Base-by-base conservation (phyloP, 306 rosid genomes). In the Acacia melanoxylon region DNA sequence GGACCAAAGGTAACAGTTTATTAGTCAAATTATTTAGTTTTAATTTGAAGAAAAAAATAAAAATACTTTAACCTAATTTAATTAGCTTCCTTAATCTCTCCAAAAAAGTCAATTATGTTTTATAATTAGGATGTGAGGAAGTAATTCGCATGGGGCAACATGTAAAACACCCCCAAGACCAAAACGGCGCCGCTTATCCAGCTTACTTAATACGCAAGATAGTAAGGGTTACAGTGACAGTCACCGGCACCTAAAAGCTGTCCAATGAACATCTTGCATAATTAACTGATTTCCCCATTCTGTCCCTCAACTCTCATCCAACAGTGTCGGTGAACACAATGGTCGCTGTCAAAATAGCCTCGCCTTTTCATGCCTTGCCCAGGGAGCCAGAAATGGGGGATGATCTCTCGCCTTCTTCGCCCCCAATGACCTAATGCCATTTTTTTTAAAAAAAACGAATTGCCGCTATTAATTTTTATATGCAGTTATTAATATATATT, bases 181-280 rank as follows among this genome's bases (percentile, higher is more conserved):
- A 25, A 66, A 46, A 46, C 80, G 86, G 44, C 68, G 84, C 61
- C 84, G 89, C 80, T 86, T 10, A n/a, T 15, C 19, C 66, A 66
- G 81, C 85, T 80, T 76, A 66, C 24, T 29, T 79, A 16, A 15
- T 81, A 86, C 83, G 81, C 83, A n/a, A 56, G 16, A 4, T 65
- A 8, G 41, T 70, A 1, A 1, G 14, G 37, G 24, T 69, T 65
- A 79, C 65, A 25, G 41, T 24, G 52, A n/a, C 68, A 0, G 80
- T 58, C 37, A 14, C 17, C 0, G 3, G 5, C 27, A 12, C 6
- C 11, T 37, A 29, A 40, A 46, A 24, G 46, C 68, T 4, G 81
- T 37, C 85, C 73, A 85, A 78, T 78, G 54, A 0, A 0, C 61
- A 42, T 11, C 4, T 19, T 46, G 1, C 5, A 2, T 1, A 12